A percentile compares a stretch with the other conserved stretches of the same genome.
Evolutionary conservation across 768 basidiomycete species (phyloP).

Genomic region (Scleroderma citrinum): DNA sequence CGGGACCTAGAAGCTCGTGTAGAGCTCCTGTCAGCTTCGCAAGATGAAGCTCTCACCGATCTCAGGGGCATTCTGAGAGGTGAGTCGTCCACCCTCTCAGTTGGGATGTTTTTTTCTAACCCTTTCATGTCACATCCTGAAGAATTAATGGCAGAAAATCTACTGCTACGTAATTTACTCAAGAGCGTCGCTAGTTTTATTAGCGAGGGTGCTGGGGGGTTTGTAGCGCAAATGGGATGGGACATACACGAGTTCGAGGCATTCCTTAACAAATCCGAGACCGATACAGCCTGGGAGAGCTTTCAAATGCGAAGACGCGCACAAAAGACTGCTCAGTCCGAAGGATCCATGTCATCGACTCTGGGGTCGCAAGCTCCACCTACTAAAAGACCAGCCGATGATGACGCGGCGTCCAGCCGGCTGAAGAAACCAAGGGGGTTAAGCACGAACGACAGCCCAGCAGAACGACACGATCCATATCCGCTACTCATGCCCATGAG

Average conservation of each 20-base stretch:
- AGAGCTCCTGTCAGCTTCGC: conserved; percentile 88
- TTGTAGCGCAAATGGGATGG: conserved; percentile 77
- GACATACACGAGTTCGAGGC: conserved; percentile 70
- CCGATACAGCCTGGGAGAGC: conserved; percentile 90
- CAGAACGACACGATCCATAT: conserved; percentile 40
- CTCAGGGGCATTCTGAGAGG: conserved; percentile 80
- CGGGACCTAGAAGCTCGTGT: conserved; percentile 93
- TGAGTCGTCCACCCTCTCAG: conserved; percentile 19
- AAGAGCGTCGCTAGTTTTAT: conserved; percentile 75
- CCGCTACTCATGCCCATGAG: conserved; percentile 55
- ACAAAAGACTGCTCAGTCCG: conserved; percentile 25
- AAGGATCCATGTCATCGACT: conserved; percentile 25
- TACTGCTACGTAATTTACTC: conserved; percentile 73
- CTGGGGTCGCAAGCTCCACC: conserved; percentile 18
- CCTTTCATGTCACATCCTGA: conserved; percentile 6
- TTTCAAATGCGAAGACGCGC: conserved; percentile 62
- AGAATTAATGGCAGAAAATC: conserved; percentile 90
- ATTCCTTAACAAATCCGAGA: conserved; percentile 81
- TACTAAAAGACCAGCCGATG: conserved; percentile 26
- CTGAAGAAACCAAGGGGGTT: conserved; percentile 48
- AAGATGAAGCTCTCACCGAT: conserved; percentile 83
- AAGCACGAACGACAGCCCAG: conserved; percentile 37
- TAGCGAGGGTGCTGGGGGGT: conserved; percentile 78
- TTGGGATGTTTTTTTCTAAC: background rate
- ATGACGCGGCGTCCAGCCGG: conserved; percentile 22